Evolutionary conservation across 179 eudicot species (phyloP).

Genomic region (Actinidia chinensis): DNA sequence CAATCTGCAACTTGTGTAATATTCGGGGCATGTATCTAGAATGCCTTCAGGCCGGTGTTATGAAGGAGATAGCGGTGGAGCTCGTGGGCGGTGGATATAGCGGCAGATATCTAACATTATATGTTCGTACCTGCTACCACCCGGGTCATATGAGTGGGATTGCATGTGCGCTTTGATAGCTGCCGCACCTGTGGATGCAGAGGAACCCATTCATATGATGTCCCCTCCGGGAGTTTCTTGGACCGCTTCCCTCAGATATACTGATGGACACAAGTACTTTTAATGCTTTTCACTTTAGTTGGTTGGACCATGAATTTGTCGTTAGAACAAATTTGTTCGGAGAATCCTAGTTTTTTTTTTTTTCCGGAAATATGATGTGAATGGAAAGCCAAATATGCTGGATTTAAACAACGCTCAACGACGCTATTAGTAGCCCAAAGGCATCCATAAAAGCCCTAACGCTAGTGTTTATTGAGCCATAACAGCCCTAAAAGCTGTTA

Average conservation of each 20-base stretch:
- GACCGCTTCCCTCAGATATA: constrained; percentile 59
- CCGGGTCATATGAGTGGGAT: constrained; percentile 94
- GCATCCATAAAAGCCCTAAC: too few species aligned
- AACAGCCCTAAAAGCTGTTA: too few species aligned
- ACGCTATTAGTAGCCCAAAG: too few species aligned
- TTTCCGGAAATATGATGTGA: too few species aligned
- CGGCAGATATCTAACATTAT: too few species aligned
- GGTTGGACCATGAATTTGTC: too few species aligned
- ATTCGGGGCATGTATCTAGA: constrained; percentile 84
- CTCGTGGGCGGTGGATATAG: constrained; percentile 58
- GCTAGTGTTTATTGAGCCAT: too few species aligned
- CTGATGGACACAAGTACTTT: constrained; percentile 24
- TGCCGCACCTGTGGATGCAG: constrained; percentile 97
- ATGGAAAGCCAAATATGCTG: too few species aligned
- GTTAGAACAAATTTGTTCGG: too few species aligned
- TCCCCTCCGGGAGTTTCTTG: constrained; percentile 32
- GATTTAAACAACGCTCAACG: too few species aligned
- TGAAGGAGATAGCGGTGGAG: constrained; percentile 55
- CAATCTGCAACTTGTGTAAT: constrained; percentile 86
- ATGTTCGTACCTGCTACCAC: constrained; percentile 82
- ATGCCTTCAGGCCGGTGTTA: constrained; percentile 62
- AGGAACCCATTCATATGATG: constrained; percentile 87
- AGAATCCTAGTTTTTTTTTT: too few species aligned
- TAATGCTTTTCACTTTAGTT: too few species aligned
- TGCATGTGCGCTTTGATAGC: constrained; percentile 69